Evolutionary conservation across 768 basidiomycete genomes (phyloP).

Genomic region (Auriscalpium microsporum): DNA sequence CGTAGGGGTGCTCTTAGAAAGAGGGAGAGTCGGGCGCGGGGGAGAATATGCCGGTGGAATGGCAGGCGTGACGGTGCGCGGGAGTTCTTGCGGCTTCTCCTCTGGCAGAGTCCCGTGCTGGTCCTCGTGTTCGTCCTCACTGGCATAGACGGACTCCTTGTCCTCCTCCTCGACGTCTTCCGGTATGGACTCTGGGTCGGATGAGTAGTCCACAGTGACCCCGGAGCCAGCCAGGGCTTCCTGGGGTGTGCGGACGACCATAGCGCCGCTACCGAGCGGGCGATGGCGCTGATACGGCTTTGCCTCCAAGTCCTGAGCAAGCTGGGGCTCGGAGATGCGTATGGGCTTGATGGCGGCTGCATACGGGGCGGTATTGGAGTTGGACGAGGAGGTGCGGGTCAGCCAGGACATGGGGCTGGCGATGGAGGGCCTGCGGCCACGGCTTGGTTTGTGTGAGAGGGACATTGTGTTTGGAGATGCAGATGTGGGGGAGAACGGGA

Average conservation of each 20-base stretch:
- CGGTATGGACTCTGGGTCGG: constrained; percentile 1
- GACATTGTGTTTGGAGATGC: too few species aligned
- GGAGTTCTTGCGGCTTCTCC: background rate
- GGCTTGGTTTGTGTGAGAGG: constrained; percentile 18
- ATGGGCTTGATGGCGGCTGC: constrained; percentile 28
- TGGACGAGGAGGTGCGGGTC: constrained; percentile 27
- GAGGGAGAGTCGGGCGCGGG: constrained; percentile 19
- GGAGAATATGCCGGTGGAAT: constrained; percentile 19
- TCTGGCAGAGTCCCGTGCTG: background rate
- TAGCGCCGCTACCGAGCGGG: constrained; percentile 62
- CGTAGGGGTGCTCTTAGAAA: constrained; percentile 14
- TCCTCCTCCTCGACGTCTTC: background rate
- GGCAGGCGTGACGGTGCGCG: constrained; percentile 3
- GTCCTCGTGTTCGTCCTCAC: background rate
- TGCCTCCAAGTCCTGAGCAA: constrained; percentile 25
- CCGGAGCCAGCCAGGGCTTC: constrained; percentile 50
- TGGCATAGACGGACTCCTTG: background rate
- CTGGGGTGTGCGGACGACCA: constrained; percentile 69
- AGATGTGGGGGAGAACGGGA: background rate
- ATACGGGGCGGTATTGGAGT: constrained; percentile 20
- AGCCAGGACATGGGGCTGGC: constrained; percentile 38
- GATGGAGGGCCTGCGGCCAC: constrained; percentile 28
- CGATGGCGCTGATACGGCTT: constrained; percentile 31
- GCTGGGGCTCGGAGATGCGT: constrained; percentile 37
- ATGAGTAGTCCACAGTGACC: constrained; percentile 2